Evolutionary conservation across 306 rosid species (phyloP), one percentile per base, ranked within the genome.

Genomic region (Psophocarpus tetragonolobus): DNA sequence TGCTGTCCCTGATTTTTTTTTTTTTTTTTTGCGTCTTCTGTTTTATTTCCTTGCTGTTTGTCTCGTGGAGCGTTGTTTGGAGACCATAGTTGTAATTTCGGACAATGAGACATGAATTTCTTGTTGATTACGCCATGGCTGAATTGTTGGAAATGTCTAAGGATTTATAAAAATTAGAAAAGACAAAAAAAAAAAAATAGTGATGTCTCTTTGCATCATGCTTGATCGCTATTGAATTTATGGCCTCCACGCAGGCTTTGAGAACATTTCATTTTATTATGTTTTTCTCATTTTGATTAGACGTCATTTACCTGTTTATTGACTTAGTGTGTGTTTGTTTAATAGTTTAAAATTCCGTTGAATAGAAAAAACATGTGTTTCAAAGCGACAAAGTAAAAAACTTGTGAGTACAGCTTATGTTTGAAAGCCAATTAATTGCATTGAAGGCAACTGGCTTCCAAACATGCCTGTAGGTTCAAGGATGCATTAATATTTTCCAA

Each of bases 191-290:
- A 11, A 14, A 15, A 73, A 33, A 53, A 5, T 20, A 50, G 26
- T n/a, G 8, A 27, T 57, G 64, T 41, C 42, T 56, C 8, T 45
- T 11, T 71, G 44, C 27, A 64, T 75, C 45, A 27, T 65, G 47
- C 26, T 65, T 58, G 53, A 72, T 65, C 45, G 15, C 33, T 27
- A 18, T 33, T 76, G 45, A 57, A 67, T 67, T 44, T 67, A 32
- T 57, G 5, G 12, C n/a, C 18, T 48, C 26, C 18, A 2, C 35
- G 38, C 27, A 0, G 68, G 27, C 38, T 61, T 23, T 61, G n/a
- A 54, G 36, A 61, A 68, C 38, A 9, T 41, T 35, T 10, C 68
- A 32, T 35, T 70, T 42, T 71, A 8, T 81, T n/a, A 20, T 29
- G 30, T 36, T 66, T 51, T 24, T 84, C 3, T 62, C 47, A 13